Evolutionary conservation across 371 early-diverging fungal species (phyloP), one percentile per base, ranked within the genome.

Genomic region (Mucor lusitanicus): DNA sequence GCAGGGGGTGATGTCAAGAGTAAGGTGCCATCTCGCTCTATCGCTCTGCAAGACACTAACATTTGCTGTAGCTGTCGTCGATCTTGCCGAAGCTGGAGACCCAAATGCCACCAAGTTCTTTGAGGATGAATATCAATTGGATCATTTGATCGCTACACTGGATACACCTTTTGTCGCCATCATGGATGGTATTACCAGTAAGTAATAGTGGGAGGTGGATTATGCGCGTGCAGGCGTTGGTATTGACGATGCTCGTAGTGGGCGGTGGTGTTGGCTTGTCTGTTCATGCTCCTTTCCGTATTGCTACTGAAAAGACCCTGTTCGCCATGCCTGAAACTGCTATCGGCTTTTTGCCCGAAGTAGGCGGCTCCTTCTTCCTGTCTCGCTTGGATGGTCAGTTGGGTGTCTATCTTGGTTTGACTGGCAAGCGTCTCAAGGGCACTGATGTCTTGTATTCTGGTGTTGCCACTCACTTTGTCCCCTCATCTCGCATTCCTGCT

Each of bases 231-330:
- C 9, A 35, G 7, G 19, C 23, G 8, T 5, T 48, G 48, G 17
- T 21, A 19, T 21, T 48, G 57, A 1, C 19, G 30, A 19, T 53
- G 39, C 50, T 1, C 56, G 65, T 72, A 93, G 93, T 97, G 97
- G 99, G 99, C 39, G 99, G 97, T 37, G 99, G 99, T 54, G 95
- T 95, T 37, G 99, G 98, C 39, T 78, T 99, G 11, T 94, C 95
- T 21, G 94, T 96, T 17, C 97, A 97, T 77, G 97, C 95, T 9
- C 94, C 97, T 25, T 97, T 98, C 89, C 86, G 97, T 50, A 91
- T 99, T 62, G 97, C 96, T 4, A 97, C 97, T 25, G 98, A 99
- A 73, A 90, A 92, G 40, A 94, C 97, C 1, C 62, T 94, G 61
- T 94, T 96, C 72, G 94, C 97, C 48, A 97, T 98, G 97, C 97